Evolutionary conservation across 2,329 filamentous ascomycete species (phyloP).

Genomic region (Cryphonectria japonica): DNA sequence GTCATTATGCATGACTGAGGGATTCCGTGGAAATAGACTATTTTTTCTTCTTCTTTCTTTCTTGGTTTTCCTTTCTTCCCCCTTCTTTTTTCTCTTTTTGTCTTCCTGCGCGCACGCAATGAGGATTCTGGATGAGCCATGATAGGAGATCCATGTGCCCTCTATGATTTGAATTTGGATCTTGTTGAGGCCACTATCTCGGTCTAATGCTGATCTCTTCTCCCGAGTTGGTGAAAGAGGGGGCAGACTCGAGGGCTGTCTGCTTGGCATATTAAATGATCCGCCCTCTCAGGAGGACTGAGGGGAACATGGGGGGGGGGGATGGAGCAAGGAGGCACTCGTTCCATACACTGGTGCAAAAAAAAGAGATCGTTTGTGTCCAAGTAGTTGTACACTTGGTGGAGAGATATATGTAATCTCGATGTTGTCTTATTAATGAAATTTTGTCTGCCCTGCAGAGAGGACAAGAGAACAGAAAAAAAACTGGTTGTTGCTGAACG

Average conservation of each 20-base stretch:
- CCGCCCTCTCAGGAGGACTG: background rate
- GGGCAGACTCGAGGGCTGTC: background rate
- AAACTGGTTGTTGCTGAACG: background rate
- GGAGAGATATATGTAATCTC: no score
- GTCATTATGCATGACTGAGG: no score
- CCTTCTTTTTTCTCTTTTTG: no score
- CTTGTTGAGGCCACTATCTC: background rate
- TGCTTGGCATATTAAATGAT: background rate
- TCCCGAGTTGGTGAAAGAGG: background rate
- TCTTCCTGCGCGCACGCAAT: background rate
- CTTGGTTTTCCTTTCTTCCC: no score
- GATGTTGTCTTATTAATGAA: no score
- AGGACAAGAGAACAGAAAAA: background rate
- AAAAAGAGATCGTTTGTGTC: background rate
- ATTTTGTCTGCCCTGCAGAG: no score
- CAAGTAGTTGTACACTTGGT: background rate
- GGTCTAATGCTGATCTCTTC: background rate
- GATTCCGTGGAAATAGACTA: no score
- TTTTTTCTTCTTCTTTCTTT: no score
- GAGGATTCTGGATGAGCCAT: background rate
- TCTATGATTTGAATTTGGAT: background rate
- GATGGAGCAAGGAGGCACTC: background rate
- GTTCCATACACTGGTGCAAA: background rate
- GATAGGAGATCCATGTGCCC: background rate
- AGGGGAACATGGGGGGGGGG: background rate